Percentiles rank a stretch among this genome's conserved stretches.
These are phyloP conservation scores for Petrea volubilis DNA, from an alignment of 257 asterid genomes.

Conservation along the genomic window DNA sequence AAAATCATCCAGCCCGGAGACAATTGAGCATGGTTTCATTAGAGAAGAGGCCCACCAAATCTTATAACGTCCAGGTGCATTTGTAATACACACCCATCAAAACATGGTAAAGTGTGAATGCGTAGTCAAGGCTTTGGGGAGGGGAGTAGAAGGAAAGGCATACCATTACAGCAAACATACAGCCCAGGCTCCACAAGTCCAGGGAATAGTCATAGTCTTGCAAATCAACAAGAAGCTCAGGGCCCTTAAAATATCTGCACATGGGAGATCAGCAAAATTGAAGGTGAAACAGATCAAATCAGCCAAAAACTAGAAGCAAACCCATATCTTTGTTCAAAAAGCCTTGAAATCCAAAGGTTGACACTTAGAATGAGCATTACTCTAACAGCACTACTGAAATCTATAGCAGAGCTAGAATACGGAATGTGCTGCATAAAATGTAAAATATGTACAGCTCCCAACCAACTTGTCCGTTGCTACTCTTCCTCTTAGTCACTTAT, in stretches of 20 bases:
- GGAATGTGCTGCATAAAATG: too few species aligned
- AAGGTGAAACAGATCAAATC: not conserved
- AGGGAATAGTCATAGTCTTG: conserved; percentile 97
- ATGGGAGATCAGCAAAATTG: not conserved
- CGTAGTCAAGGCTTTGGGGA: too few species aligned
- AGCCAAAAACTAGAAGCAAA: too few species aligned
- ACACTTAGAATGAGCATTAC: too few species aligned
- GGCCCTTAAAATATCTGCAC: conserved; percentile 72
- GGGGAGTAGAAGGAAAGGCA: not conserved
- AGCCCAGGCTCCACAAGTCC: conserved; percentile 92
- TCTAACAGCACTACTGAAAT: too few species aligned
- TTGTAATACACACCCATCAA: not conserved
- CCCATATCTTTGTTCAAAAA: too few species aligned
- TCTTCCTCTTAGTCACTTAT: too few species aligned
- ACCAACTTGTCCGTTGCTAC: too few species aligned
- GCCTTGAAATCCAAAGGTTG: too few species aligned
- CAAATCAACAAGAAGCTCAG: conserved; percentile 95
- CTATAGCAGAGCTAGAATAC: too few species aligned
- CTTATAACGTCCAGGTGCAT: conserved; percentile 14
- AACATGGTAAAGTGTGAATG: too few species aligned
- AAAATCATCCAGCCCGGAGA: not conserved
- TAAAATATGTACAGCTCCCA: too few species aligned
- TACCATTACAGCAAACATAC: conserved; percentile 96
- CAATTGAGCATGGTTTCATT: not conserved
- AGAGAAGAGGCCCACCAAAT: conserved; percentile 4